Percentiles rank a stretch among this genome's conserved stretches.
These are phyloP conservation scores for Apiotrichum veenhuisii DNA, from an alignment of 1,284 basidiomycete genomes.

Conservation along the genomic window DNA sequence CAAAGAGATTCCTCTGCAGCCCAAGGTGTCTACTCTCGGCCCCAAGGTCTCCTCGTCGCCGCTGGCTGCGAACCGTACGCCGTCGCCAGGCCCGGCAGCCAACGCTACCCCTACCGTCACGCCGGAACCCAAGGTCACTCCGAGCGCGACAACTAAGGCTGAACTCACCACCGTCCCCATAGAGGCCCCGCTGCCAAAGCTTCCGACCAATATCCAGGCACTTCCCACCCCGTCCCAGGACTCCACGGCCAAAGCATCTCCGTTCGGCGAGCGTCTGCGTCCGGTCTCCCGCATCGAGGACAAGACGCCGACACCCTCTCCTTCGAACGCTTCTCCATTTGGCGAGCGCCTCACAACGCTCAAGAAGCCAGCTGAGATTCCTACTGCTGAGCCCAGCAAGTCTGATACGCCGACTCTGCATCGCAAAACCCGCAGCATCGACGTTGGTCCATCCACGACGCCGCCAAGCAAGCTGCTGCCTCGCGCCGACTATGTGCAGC, in stretches of 20 bases:
- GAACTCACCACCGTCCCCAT: not conserved
- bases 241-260: constrained; percentile 13
- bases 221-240: constrained; percentile 5
- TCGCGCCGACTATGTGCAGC: not conserved
- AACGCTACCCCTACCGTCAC: not conserved
- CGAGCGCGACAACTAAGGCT: not conserved
- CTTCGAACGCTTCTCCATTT: not conserved
- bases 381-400: constrained; percentile 1
- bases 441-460: not conserved
- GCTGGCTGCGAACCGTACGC: not conserved
- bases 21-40: not conserved
- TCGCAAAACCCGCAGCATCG: constrained; percentile 16
- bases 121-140: not conserved
- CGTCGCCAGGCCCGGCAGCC: not conserved
- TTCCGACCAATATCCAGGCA: constrained; percentile 7
- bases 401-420: constrained; percentile 5
- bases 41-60: not conserved
- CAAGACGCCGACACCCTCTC: not conserved
- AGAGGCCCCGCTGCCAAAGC: not conserved
- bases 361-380: not conserved
- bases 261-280: constrained; percentile 21
- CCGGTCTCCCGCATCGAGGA: not conserved
- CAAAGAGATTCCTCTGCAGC: not conserved
- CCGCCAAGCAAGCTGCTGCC: not conserved
- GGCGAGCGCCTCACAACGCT: not conserved